Evolutionary conservation across 73 alveolate species (phyloP).

Genomic region (Stentor roeselii): DNA sequence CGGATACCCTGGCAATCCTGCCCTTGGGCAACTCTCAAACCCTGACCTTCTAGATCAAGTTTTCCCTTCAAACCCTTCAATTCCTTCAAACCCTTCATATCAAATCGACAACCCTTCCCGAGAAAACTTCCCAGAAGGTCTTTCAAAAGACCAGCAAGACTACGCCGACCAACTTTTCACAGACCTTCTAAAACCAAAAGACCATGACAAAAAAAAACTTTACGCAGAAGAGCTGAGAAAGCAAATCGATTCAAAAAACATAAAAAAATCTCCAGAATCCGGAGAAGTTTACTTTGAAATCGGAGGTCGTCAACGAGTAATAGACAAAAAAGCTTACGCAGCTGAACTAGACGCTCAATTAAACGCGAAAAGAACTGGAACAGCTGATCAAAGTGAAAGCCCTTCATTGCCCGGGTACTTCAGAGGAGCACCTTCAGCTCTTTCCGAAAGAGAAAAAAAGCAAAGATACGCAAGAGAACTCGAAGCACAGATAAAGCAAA

Average conservation of each 20-base stretch:
- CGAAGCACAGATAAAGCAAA: slow-evolving; percentile 18
- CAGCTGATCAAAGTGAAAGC: neutral
- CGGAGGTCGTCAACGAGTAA: neutral
- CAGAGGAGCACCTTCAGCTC: neutral
- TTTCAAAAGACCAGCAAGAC: neutral
- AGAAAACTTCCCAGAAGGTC: neutral
- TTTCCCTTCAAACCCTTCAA: neutral
- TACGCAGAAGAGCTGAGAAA: slow-evolving; percentile 20
- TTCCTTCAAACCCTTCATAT: too few relatives aligned
- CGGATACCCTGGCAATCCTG: neutral
- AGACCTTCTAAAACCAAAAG: neutral
- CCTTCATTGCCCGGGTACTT: too few relatives aligned
- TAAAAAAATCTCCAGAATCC: neutral
- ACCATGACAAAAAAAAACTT: neutral
- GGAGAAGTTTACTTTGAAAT: neutral
- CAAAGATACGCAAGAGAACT: slow-evolving; percentile 14
- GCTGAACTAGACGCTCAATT: slow-evolving; percentile 6
- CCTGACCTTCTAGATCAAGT: neutral
- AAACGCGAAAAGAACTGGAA: neutral
- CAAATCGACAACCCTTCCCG: neutral
- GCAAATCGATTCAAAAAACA: neutral
- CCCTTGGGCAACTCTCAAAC: neutral
- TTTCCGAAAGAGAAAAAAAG: neutral
- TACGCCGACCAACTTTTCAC: neutral
- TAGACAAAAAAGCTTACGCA: slow-evolving; percentile 14